phyloP scores from a whole-genome alignment of 2,329 filamentous ascomycete genomes.

The Polytolypa hystricis region DNA sequence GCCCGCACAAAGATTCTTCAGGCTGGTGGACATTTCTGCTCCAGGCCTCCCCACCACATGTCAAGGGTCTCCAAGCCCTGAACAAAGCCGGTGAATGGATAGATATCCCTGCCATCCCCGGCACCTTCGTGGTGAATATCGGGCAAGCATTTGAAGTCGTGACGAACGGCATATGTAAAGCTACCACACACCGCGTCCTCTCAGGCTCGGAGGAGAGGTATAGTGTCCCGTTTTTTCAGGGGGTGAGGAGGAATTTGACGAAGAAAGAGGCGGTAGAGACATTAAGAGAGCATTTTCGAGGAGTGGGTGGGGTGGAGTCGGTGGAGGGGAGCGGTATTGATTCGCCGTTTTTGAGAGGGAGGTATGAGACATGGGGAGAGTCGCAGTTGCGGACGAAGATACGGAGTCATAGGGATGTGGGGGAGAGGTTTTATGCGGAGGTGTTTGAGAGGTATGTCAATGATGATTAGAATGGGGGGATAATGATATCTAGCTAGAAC shows the following conservation, averaged over 20 bases:
- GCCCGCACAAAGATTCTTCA: constrained; percentile 52
- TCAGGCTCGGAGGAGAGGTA: constrained; percentile 34
- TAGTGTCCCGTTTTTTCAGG: constrained; percentile 39
- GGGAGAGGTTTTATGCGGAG: constrained; percentile 36
- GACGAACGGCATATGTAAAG: constrained; percentile 35
- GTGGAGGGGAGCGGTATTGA: constrained; percentile 33
- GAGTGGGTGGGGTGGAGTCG: constrained; percentile 20
- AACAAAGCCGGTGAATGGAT: constrained; percentile 34
- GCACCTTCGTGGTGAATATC: constrained; percentile 35
- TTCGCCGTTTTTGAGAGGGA: constrained; percentile 39
- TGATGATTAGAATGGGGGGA: constrained; percentile 23
- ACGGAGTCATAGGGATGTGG: constrained; percentile 41
- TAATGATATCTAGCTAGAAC: too few relatives aligned
- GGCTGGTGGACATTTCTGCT: constrained; percentile 56
- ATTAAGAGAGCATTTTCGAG: constrained; percentile 29
- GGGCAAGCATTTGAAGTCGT: constrained; percentile 33
- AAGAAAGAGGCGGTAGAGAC: constrained; percentile 33
- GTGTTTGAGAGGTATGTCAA: constrained; percentile 40
- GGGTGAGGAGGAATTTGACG: constrained; percentile 37
- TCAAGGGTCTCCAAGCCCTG: constrained; percentile 35
- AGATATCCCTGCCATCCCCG: constrained; percentile 26
- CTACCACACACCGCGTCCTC: constrained; percentile 32
- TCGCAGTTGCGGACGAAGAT: constrained; percentile 45
- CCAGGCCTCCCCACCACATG: constrained; percentile 44
- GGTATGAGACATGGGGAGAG: constrained; percentile 46